These are phyloP conservation scores for Xenoacremonium recifei DNA, from an alignment of 2,329 filamentous ascomycete genomes.

Conservation along the genomic window DNA sequence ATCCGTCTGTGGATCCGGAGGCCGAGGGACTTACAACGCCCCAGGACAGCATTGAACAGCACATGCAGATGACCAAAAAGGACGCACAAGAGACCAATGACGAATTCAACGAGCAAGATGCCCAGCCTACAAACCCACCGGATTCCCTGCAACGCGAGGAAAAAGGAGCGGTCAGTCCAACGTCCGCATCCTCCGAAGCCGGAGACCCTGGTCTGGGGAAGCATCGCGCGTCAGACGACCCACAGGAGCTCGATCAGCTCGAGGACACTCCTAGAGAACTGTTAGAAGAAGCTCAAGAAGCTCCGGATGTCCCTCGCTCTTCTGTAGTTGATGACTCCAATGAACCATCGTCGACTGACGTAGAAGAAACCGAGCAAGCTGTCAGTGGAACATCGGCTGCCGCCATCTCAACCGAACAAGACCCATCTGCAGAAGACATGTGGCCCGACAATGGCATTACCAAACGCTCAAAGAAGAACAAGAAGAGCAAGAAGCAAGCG, in stretches of 20 bases:
- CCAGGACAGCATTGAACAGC: constrained; percentile 7
- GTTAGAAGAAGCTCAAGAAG: background rate
- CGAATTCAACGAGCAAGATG: constrained; percentile 3
- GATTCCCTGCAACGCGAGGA: constrained; percentile 3
- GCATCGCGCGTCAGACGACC: constrained; percentile 3
- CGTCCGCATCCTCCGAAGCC: constrained; percentile 5
- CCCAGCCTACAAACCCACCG: constrained; percentile 1
- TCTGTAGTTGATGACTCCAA: constrained; percentile 2
- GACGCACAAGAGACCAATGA: constrained; percentile 1
- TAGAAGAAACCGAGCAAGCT: background rate
- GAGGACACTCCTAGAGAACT: background rate
- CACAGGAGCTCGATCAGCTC: constrained; percentile 3
- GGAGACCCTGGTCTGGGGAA: constrained; percentile 2
- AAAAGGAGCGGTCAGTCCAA: constrained; percentile 10
- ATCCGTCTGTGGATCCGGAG: constrained; percentile 1
- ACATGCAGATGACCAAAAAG: constrained; percentile 6
- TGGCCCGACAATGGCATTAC: constrained; percentile 1
- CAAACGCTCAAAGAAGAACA: constrained; percentile 24
- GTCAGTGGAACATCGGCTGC: background rate
- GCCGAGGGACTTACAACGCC: constrained; percentile 3
- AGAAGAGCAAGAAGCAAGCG: constrained; percentile 34
- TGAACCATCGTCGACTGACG: background rate
- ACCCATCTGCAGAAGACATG: background rate
- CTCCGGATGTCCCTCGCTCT: background rate
- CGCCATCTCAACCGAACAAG: background rate